Percentiles rank a stretch among this genome's conserved stretches.
Conservation (phyloP, 1,284 basidiomycete genomes). For the Inonotus obliquus region DNA sequence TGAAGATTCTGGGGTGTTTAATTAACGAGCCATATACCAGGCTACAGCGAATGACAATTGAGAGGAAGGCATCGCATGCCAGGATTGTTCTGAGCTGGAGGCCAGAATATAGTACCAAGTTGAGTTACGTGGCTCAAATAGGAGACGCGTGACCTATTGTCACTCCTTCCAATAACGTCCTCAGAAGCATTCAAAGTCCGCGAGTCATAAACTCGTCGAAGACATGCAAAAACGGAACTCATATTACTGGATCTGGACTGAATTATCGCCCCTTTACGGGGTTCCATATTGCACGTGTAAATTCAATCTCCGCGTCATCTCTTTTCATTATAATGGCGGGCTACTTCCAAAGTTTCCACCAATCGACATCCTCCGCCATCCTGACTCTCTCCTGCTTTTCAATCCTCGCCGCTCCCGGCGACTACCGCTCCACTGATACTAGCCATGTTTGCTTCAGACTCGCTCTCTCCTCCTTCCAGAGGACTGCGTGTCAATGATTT, state of each 20-base stretch:
- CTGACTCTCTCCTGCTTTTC: neutral
- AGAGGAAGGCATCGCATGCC: neutral
- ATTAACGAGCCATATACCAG: constrained; percentile 2
- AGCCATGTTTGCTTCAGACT: neutral
- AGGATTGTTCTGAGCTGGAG: too few relatives aligned
- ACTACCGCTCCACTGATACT: neutral
- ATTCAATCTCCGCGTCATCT: constrained; percentile 3
- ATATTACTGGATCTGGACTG: neutral
- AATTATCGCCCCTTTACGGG: neutral
- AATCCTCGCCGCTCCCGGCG: neutral
- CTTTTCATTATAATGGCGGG: neutral
- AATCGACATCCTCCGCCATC: neutral
- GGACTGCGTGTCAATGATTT: constrained; percentile 7
- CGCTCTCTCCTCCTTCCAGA: neutral
- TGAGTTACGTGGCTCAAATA: neutral
- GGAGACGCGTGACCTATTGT: neutral
- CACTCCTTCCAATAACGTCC: neutral
- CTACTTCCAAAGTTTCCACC: neutral
- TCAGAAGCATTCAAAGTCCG: neutral
- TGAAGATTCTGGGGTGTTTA: constrained; percentile 3
- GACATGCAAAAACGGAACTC: neutral
- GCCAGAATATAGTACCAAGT: neutral
- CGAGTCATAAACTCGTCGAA: neutral
- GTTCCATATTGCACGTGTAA: neutral
- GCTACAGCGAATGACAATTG: constrained; percentile 3